These are phyloP conservation scores for Termitomyces sp. DNA, from an alignment of 1,284 basidiomycete species.

Conservation along the genomic window DNA sequence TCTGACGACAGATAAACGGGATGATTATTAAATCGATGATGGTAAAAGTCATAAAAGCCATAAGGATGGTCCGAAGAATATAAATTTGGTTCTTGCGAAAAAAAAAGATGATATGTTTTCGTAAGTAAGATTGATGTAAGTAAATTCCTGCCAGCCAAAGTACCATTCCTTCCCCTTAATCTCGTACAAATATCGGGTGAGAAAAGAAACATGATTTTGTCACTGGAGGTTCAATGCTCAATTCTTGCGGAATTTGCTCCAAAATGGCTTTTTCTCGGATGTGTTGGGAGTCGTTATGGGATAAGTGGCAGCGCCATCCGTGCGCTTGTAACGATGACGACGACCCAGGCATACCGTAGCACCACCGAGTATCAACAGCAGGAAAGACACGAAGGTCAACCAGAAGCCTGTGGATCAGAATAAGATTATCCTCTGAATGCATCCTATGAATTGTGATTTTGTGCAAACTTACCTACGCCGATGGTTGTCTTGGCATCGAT, in stretches of 20 bases:
- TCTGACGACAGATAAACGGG: not conserved
- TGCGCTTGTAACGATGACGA: conserved; percentile 49
- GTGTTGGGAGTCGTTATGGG: conserved; percentile 13
- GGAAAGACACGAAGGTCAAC: conserved; percentile 64
- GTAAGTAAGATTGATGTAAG: not conserved
- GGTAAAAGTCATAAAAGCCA: not conserved
- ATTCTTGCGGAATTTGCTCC: conserved; percentile 20
- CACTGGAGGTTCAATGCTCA: not conserved
- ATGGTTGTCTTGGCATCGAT: conserved; percentile 42
- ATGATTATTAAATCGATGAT: not conserved
- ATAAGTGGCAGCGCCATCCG: conserved; percentile 33
- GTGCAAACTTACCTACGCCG: conserved; percentile 46
- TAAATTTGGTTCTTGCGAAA: not conserved
- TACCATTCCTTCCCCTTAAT: not conserved
- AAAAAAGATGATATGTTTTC: not conserved
- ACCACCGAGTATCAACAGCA: conserved; percentile 58
- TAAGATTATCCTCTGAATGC: conserved; percentile 5
- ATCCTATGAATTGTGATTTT: not conserved
- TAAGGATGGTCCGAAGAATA: not conserved
- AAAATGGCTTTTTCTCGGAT: conserved; percentile 14
- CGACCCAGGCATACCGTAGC: conserved; percentile 69
- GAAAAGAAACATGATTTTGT: not conserved
- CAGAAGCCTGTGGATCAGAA: conserved; percentile 57
- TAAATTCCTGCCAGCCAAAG: not conserved
- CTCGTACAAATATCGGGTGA: not conserved